phyloP scores from a whole-genome alignment of 768 basidiomycete genomes.

The Suillus plorans region DNA sequence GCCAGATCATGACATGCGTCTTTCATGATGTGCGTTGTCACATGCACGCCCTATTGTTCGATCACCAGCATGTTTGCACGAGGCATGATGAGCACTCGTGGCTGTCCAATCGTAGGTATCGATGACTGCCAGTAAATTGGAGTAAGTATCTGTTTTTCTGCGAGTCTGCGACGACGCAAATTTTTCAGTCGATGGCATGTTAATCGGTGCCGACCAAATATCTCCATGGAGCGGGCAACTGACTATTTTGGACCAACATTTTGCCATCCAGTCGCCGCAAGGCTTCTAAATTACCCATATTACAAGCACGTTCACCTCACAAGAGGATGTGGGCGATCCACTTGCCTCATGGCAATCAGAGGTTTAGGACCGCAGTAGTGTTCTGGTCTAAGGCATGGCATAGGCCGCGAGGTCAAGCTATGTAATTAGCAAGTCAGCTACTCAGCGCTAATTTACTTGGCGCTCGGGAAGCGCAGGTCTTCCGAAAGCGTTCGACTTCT shows the following conservation, averaged over 20 bases:
- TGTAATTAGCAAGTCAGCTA: no score
- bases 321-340: neutral
- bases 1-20: slow-evolving; percentile 1
- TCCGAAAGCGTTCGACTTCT: neutral
- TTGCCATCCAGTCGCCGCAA: neutral
- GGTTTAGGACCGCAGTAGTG: neutral
- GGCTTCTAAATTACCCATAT: neutral
- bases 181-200: neutral
- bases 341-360: neutral
- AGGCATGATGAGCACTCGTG: neutral
- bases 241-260: neutral
- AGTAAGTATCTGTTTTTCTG: neutral
- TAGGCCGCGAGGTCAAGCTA: no score
- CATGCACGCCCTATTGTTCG: neutral
- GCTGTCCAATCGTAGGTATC: neutral
- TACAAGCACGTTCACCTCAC: neutral
- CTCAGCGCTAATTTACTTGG: no score
- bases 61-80: slow-evolving; percentile 3
- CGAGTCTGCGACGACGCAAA: neutral
- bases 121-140: neutral
- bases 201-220: neutral
- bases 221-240: neutral
- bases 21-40: neutral
- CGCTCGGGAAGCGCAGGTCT: no score
- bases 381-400: no score